Base-by-base conservation (phyloP, 2,329 filamentous ascomycete genomes). In the Chrysosphaeria jannelii region DNA sequence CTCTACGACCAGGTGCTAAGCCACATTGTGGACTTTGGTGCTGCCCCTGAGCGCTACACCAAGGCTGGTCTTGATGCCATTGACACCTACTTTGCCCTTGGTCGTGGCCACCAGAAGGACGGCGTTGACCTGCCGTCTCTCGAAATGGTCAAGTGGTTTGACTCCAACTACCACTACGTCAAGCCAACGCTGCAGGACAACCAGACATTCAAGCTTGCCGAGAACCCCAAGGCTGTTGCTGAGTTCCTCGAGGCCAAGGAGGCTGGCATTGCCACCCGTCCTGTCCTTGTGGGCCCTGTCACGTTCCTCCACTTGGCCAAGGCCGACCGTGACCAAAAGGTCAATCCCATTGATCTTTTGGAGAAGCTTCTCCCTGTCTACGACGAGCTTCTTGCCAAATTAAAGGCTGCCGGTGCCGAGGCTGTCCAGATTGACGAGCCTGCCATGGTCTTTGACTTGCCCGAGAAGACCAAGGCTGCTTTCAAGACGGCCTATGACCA, bases 71-170 rank as follows among this genome's bases (percentile, higher is more conserved):
- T 97, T 35, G 55, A 81, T 50, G 51, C 62, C 34, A 56, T 97
- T 46, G 85, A 97, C 54, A 69, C 89, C 56, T 93, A 91, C 68
- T 97, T 97, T 44, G 85, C 85, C 51, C 90, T 97, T 76, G 85
- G 85, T 43, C 75, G 85, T 68, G 85, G 85, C 45, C 79, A 88
- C 55, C 85, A 97, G 56, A 88, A 76, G 66, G 64, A 67, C 43
- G 64, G 74, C 48, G 60, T 93, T 38, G 85, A 97, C 50, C 85
- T 93, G 35, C 76, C 81, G 38, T 63, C 60, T 42, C 57, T 90
- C 51, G 85, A 97, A 63, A 97, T 97, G 85, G 85, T 97, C 41
- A 97, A 97, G 63, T 97, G 85, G 85, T 97, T 97, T 46, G 85
- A 97, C 62, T 90, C 78, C 35, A 97, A 97, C 71, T 97, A 97